Percentiles rank a stretch among this genome's conserved stretches.
These are phyloP conservation scores for Teratosphaeria pseudoeucalypti DNA, from an alignment of 2,329 filamentous ascomycete species.

Conservation along the genomic window DNA sequence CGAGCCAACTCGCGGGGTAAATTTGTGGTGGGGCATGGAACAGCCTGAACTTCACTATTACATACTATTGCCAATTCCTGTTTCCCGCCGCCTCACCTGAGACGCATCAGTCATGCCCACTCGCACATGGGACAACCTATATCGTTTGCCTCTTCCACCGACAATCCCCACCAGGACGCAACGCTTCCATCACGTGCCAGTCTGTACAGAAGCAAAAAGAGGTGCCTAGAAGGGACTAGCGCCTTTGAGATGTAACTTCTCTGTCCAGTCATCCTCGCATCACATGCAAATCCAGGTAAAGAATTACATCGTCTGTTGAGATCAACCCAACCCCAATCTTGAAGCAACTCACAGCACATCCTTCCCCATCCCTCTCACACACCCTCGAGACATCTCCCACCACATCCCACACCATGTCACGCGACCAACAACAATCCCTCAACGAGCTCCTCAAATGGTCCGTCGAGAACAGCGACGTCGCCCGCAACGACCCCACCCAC, in stretches of 20 bases:
- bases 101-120: too few relatives aligned
- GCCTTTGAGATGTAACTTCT: background rate
- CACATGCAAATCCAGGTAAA: background rate
- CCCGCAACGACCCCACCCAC: conserved; percentile 24
- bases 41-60: background rate
- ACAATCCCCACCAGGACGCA: background rate
- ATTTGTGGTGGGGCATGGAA: background rate
- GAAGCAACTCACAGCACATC: background rate
- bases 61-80: too few relatives aligned
- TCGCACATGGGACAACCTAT: too few relatives aligned
- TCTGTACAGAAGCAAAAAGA: background rate
- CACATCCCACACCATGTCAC: background rate
- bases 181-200: background rate
- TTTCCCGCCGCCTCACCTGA: too few relatives aligned
- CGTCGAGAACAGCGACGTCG: conserved; percentile 49
- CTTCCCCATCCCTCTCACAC: background rate
- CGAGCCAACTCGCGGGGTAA: background rate
- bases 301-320: background rate
- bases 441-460: conserved; percentile 75
- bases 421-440: conserved; percentile 31
- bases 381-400: too few relatives aligned
- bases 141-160: background rate
- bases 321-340: too few relatives aligned
- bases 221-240: background rate
- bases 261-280: background rate